phyloP scores from a whole-genome alignment of 257 asterid genomes.

The Jacaranda copaia region DNA sequence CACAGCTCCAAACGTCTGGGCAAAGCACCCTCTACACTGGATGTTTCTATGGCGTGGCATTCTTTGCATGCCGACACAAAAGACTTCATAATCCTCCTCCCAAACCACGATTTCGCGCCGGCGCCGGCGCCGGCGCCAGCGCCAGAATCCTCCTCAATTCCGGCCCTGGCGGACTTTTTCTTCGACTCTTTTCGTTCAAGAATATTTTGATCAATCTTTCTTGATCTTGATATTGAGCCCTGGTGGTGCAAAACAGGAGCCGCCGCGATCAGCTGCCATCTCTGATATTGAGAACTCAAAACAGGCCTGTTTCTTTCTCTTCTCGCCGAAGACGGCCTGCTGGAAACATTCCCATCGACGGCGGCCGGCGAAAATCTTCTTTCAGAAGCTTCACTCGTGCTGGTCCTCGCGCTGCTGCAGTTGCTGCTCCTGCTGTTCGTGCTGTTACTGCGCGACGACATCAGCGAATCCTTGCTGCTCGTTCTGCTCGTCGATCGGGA shows the following conservation, averaged over 20 bases:
- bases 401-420: slow-evolving; percentile 76
- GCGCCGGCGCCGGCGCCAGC: slow-evolving; percentile 11
- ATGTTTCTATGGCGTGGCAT: slow-evolving; percentile 76
- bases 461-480: slow-evolving; percentile 66
- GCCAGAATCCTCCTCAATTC: not conserved
- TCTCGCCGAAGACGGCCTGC: not conserved
- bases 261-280: slow-evolving; percentile 76
- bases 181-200: slow-evolving; percentile 32
- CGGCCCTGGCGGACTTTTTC: slow-evolving; percentile 44
- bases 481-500: slow-evolving; percentile 74
- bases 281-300: slow-evolving; percentile 38
- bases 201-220: slow-evolving; percentile 27
- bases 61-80: slow-evolving; percentile 72
- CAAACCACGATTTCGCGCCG: slow-evolving; percentile 47
- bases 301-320: slow-evolving; percentile 36
- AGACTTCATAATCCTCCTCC: slow-evolving; percentile 54
- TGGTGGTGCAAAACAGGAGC: slow-evolving; percentile 59
- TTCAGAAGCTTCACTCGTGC: slow-evolving; percentile 55
- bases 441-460: slow-evolving; percentile 85
- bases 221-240: slow-evolving; percentile 39
- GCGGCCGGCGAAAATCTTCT: slow-evolving; percentile 15
- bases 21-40: slow-evolving; percentile 29
- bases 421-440: slow-evolving; percentile 68
- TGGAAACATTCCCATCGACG: not conserved
- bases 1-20: slow-evolving; percentile 31